These are phyloP conservation scores for Coleophoma crateriformis DNA, from an alignment of 2,329 filamentous ascomycete species.

Conservation along the genomic window DNA sequence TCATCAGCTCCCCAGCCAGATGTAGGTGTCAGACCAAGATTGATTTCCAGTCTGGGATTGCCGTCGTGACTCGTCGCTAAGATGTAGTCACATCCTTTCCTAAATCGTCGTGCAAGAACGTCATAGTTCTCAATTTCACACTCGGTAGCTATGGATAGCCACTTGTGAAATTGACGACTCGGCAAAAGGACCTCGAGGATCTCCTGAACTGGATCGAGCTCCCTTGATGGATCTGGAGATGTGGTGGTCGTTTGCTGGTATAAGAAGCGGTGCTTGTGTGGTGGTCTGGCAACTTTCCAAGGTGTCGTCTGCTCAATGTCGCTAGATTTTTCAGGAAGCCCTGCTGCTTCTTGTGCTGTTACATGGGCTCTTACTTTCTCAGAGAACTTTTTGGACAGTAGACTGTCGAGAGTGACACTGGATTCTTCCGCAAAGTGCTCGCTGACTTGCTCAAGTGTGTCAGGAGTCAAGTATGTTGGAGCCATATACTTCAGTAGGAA, in stretches of 20 bases:
- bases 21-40: conserved; percentile 80
- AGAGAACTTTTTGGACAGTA: conserved; percentile 75
- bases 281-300: conserved; percentile 78
- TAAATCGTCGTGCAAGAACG: conserved; percentile 79
- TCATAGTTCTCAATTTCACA: conserved; percentile 69
- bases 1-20: conserved; percentile 75
- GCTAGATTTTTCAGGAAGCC: conserved; percentile 37
- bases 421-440: conserved; percentile 79
- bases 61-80: conserved; percentile 80
- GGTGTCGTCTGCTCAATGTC: conserved; percentile 49
- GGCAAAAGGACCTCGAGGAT: conserved; percentile 79
- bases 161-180: conserved; percentile 80
- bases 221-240: conserved; percentile 27
- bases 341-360: conserved; percentile 52
- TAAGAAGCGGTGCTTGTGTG: conserved; percentile 91
- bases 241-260: conserved; percentile 59
- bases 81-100: conserved; percentile 84
- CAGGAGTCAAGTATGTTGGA: conserved; percentile 85
- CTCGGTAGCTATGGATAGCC: conserved; percentile 79
- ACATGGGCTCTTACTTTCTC: conserved; percentile 67
- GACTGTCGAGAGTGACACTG: conserved; percentile 73
- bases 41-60: conserved; percentile 78
- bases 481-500: conserved; percentile 89
- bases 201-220: conserved; percentile 62
- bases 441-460: conserved; percentile 77